phyloP scores from a whole-genome alignment of 1,139 yeast species.

The Geotrichum restrictum region DNA sequence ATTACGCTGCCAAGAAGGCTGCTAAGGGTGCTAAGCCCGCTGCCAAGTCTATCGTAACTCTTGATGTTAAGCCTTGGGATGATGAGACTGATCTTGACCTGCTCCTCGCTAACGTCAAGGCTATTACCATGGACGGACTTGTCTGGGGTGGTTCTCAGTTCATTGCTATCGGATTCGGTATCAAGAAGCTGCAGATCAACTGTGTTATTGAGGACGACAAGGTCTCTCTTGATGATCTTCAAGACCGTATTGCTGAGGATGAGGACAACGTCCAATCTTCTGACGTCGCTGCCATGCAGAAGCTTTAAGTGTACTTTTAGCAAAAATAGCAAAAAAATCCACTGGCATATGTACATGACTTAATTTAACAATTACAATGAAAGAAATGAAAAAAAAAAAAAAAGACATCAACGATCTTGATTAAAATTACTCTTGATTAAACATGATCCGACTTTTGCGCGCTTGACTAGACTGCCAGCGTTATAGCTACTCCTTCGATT shows the following conservation, averaged over 20 bases:
- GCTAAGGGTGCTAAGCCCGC: conserved; percentile 96
- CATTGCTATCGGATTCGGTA: conserved; percentile 98
- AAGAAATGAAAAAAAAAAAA: not conserved
- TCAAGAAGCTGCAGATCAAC: conserved; percentile 98
- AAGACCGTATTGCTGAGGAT: conserved; percentile 79
- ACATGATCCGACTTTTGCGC: too few relatives aligned
- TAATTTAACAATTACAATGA: not conserved
- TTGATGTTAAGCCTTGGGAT: conserved; percentile 99
- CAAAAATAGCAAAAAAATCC: too few relatives aligned
- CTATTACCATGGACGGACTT: conserved; percentile 85
- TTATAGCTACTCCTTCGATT: too few relatives aligned
- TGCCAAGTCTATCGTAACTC: conserved; percentile 94
- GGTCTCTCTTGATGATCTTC: conserved; percentile 90
- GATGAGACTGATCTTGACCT: conserved; percentile 95
- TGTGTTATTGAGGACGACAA: conserved; percentile 94
- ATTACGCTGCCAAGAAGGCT: conserved; percentile 96
- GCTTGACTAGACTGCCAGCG: too few relatives aligned
- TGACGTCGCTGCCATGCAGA: conserved; percentile 97
- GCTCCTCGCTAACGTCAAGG: conserved; percentile 80
- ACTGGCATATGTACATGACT: not conserved
- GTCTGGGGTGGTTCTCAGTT: conserved; percentile 97
- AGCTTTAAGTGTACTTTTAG: conserved; percentile 56
- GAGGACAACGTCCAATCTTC: conserved; percentile 99
- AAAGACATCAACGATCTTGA: not conserved
- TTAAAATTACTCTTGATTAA: too few relatives aligned